Evolutionary conservation across 768 basidiomycete species (phyloP).

Genomic region (Coprinellus micaceus): DNA sequence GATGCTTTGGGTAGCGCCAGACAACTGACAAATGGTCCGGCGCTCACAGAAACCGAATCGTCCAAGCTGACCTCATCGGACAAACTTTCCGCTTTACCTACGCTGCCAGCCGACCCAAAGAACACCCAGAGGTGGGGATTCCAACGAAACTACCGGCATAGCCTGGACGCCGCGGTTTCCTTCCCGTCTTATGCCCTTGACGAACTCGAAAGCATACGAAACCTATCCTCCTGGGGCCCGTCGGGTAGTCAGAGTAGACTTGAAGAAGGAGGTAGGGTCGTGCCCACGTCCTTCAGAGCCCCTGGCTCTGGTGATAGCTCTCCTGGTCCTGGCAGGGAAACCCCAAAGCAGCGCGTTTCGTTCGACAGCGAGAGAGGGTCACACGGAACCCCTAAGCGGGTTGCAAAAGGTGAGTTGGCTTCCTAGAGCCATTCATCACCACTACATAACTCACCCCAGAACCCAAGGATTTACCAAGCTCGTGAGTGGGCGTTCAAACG

Average conservation of each 20-base stretch:
- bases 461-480: neutral
- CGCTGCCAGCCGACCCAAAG: constrained; percentile 25
- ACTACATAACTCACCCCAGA: too few relatives aligned
- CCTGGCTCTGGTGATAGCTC: constrained; percentile 33
- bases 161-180: constrained; percentile 41
- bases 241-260: neutral
- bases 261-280: neutral
- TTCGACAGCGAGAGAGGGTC: constrained; percentile 28
- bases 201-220: constrained; percentile 19
- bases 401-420: constrained; percentile 4
- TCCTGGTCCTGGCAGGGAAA: constrained; percentile 30
- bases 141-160: constrained; percentile 32
- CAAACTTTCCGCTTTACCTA: constrained; percentile 40
- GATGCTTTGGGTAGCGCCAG: neutral
- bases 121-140: constrained; percentile 30
- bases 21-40: neutral
- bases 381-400: neutral
- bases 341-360: constrained; percentile 49
- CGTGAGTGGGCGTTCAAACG: neutral
- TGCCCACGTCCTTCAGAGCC: constrained; percentile 1
- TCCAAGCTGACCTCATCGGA: constrained; percentile 48
- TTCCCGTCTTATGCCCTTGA: constrained; percentile 35
- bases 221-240: constrained; percentile 3
- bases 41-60: constrained; percentile 26
- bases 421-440: neutral